Base-by-base conservation (phyloP, 2,329 filamentous ascomycete genomes). In the Fonsecaea erecta region DNA sequence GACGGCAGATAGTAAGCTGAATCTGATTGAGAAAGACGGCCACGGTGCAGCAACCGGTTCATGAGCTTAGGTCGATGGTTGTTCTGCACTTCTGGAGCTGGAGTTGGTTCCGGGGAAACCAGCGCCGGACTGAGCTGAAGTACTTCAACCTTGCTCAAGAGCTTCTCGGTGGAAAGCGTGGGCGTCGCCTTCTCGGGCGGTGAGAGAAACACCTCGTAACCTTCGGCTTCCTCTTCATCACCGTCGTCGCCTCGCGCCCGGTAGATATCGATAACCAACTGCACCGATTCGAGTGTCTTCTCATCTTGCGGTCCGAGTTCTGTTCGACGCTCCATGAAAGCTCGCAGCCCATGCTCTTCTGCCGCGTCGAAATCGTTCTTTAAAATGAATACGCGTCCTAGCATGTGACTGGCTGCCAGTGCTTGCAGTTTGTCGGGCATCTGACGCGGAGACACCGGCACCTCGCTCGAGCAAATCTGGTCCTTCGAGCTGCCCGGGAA, bases 191-290 rank as follows among this genome's bases (percentile, higher is more conserved):
- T 61, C 57, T 67, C 60, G 2, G 60, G 51, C 26, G 69, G 67
- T 6, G 63, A 46, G 16, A 71, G 57, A 51, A 71, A 71, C 4
- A 65, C 52, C 54, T 67, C 56, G 43, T 68, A 64, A 8, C 67
- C 69, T 63, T 71, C 65, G 6, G 67, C 69, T 46, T 64, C 63
- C 43, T 69, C 69, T 51, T 67, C 62, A 46, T 68, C 66, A 1
- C 68, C 68, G 32, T 67, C 62, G 35, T 68, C 64, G 2, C 68
- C 68, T 48, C 66, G 63, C 1, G 65, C 60, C 57, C 58, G 58
- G 55, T 68, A 71, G 37, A 70, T 66, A 30, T 70, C 68, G 30
- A 71, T 70, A 46, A 71, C 63, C 18, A 70, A 52, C 32, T 54
- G 56, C 11, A 71, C 68, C 7, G 69, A 70, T 28, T 71, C 69